These are phyloP conservation scores for Sarocladium strictum DNA, from an alignment of 2,329 filamentous ascomycete genomes.

Conservation along the genomic window DNA sequence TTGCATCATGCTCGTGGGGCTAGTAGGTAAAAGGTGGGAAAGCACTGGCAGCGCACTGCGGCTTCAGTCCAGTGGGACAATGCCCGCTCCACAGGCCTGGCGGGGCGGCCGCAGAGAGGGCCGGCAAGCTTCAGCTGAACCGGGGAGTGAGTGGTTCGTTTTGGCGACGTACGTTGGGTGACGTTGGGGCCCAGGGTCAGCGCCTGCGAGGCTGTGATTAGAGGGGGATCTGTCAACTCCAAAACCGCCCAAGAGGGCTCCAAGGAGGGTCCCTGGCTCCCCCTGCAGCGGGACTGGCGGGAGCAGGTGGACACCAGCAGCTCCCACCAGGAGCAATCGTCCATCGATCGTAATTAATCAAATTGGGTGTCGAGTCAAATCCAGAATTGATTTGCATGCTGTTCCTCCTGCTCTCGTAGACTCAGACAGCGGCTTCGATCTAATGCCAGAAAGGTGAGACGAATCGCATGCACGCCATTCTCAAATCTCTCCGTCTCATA, in stretches of 20 bases:
- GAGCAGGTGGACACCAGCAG: neutral
- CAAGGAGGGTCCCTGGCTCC: neutral
- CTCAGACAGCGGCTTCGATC: too few relatives aligned
- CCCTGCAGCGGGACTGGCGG: slow-evolving; percentile 7
- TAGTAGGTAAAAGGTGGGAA: too few relatives aligned
- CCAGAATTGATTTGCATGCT: neutral
- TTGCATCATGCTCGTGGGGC: slow-evolving; percentile 7
- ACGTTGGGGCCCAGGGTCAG: too few relatives aligned
- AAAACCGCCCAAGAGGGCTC: too few relatives aligned
- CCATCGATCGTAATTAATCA: slow-evolving; percentile 4
- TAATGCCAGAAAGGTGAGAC: neutral
- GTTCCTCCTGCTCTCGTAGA: too few relatives aligned
- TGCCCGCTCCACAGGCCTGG: neutral
- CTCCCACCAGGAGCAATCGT: neutral
- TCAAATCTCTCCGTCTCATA: neutral
- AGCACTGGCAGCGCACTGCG: neutral
- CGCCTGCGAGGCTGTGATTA: too few relatives aligned
- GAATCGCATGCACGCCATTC: neutral
- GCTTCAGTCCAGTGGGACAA: neutral
- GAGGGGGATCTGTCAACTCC: too few relatives aligned
- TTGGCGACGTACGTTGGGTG: too few relatives aligned
- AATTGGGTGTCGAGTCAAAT: too few relatives aligned
- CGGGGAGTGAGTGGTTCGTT: too few relatives aligned
- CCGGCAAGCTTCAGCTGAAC: slow-evolving; percentile 4
- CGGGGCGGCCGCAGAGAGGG: slow-evolving; percentile 3